Evolutionary conservation across 805 yeast genomes (phyloP).

Genomic region (Zygosaccharomyces bisporus): DNA sequence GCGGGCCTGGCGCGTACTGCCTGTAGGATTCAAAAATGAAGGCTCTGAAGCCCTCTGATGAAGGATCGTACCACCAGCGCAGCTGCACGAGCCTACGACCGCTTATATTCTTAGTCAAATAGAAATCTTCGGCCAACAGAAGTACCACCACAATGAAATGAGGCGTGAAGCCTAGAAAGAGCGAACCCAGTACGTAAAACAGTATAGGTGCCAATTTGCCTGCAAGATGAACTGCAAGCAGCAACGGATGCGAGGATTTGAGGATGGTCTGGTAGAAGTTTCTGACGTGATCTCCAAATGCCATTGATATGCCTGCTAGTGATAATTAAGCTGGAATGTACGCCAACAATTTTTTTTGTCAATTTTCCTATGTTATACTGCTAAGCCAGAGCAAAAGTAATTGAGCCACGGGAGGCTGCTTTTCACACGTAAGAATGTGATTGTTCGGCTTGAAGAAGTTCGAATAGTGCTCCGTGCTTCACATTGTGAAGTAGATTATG

Average conservation of each 20-base stretch:
- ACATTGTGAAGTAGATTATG: too few species aligned
- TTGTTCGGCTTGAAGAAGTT: too few species aligned
- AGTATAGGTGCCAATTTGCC: constrained; percentile 34
- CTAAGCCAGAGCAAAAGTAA: neutral
- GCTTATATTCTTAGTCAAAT: constrained; percentile 87
- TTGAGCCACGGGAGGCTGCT: too few species aligned
- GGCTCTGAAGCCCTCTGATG: constrained; percentile 34
- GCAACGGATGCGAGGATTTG: constrained; percentile 35
- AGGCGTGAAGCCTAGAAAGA: constrained; percentile 35
- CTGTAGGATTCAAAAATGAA: constrained; percentile 36
- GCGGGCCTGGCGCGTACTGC: constrained; percentile 39
- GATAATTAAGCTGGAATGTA: too few species aligned
- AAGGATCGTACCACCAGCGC: constrained; percentile 92
- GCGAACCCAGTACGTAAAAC: constrained; percentile 32
- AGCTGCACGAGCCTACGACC: constrained; percentile 89
- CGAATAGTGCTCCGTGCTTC: too few species aligned
- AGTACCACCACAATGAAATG: constrained; percentile 75
- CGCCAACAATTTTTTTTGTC: neutral
- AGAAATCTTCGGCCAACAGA: constrained; percentile 82
- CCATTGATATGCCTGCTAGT: constrained; percentile 5
- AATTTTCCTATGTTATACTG: neutral
- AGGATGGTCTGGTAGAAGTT: constrained; percentile 36
- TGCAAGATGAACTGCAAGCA: constrained; percentile 29
- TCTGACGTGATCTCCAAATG: constrained; percentile 19
- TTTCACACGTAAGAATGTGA: too few species aligned